Conservation (phyloP, 495 filamentous ascomycete species). For the Chaetomidium leptoderma region DNA sequence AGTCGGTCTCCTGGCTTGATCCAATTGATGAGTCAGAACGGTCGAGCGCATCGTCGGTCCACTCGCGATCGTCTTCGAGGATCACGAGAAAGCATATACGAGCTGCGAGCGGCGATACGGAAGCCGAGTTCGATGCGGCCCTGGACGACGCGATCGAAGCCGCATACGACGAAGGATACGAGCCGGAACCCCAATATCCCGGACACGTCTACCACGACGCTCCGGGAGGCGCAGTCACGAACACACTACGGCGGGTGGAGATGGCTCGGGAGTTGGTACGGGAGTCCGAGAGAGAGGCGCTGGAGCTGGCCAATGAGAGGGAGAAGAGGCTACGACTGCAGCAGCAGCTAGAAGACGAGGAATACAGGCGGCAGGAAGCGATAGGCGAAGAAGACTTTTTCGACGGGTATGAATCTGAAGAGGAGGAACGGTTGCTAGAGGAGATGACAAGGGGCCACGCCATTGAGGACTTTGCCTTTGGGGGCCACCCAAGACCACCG, state of each 20-base stretch:
- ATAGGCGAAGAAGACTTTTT: constrained; percentile 40
- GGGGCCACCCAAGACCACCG: constrained; percentile 64
- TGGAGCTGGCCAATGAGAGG: constrained; percentile 56
- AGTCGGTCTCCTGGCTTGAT: constrained; percentile 89
- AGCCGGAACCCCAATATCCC: constrained; percentile 57
- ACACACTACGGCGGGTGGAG: constrained; percentile 66
- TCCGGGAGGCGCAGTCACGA: constrained; percentile 48
- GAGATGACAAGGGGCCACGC: constrained; percentile 86
- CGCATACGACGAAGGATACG: constrained; percentile 89
- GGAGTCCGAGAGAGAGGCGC: constrained; percentile 72
- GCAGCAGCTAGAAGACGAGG: constrained; percentile 34
- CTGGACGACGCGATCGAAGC: constrained; percentile 94
- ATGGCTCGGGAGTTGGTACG: constrained; percentile 73
- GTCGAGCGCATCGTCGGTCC: constrained; percentile 74
- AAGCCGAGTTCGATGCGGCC: constrained; percentile 92
- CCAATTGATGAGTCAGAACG: constrained; percentile 93
- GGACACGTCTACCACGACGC: constrained; percentile 38
- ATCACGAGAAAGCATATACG: constrained; percentile 63
- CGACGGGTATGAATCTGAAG: constrained; percentile 74
- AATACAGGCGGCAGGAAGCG: constrained; percentile 33
- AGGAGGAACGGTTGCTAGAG: constrained; percentile 85
- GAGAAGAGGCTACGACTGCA: constrained; percentile 42
- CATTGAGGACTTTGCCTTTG: constrained; percentile 84
- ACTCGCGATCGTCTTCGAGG: constrained; percentile 70
- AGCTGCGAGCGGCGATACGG: constrained; percentile 66